phyloP scores from a whole-genome alignment of 805 yeast genomes.

The Wickerhamiella domercqiae region DNA sequence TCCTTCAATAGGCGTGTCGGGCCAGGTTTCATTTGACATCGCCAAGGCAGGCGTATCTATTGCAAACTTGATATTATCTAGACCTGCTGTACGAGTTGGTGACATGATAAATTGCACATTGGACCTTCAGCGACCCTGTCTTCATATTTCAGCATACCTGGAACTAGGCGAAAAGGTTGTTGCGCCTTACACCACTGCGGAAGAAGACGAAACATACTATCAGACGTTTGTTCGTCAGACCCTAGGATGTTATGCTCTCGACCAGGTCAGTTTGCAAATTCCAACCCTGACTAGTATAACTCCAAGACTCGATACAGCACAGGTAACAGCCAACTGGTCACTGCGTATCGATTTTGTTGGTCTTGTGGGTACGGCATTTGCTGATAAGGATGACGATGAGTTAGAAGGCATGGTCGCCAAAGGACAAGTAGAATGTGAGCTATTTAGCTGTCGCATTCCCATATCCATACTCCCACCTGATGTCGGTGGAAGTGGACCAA shows the following conservation, averaged over 20 bases:
- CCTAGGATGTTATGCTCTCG: conserved; percentile 9
- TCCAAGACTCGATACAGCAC: conserved; percentile 13
- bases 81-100: conserved; percentile 27
- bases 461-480: conserved; percentile 14
- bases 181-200: conserved; percentile 16
- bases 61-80: conserved; percentile 24
- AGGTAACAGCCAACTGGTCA: conserved; percentile 14
- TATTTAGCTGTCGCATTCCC: conserved; percentile 16
- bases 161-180: conserved; percentile 26
- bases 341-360: conserved; percentile 15
- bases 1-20: conserved; percentile 4
- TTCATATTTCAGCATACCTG: conserved; percentile 27
- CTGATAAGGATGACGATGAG: conserved; percentile 6
- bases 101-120: conserved; percentile 31
- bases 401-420: conserved; percentile 11
- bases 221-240: conserved; percentile 14
- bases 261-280: conserved; percentile 13
- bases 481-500: conserved; percentile 10
- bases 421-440: conserved; percentile 15
- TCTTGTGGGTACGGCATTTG: conserved; percentile 12
- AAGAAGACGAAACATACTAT: conserved; percentile 7
- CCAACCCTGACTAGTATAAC: conserved; percentile 15
- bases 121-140: conserved; percentile 25
- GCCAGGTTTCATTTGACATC: conserved; percentile 25
- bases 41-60: conserved; percentile 29